Evolutionary conservation across 1,139 yeast species (phyloP).

Genomic region (Wickerhamomyces sp.): DNA sequence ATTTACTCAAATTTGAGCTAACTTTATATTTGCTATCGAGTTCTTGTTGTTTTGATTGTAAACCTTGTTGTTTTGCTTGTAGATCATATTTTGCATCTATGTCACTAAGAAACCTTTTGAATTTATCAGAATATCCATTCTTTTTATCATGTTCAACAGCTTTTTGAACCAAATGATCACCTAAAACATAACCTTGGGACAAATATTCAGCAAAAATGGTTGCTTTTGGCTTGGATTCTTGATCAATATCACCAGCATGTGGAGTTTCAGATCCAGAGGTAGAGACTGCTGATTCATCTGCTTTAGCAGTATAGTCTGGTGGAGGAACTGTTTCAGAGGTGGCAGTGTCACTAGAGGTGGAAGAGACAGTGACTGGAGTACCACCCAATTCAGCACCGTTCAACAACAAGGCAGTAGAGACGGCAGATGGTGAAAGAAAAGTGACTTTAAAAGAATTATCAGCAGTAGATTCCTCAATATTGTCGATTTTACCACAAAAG

Average conservation of each 20-base stretch:
- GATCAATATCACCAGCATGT: slow-evolving; percentile 49
- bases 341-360: slow-evolving; percentile 9
- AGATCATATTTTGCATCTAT: slow-evolving; percentile 60
- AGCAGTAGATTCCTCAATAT: slow-evolving; percentile 26
- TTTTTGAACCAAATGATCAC: slow-evolving; percentile 57
- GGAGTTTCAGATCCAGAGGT: slow-evolving; percentile 2
- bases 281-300: slow-evolving; percentile 5
- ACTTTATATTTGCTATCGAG: slow-evolving; percentile 38
- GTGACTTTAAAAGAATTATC: slow-evolving; percentile 35
- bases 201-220: slow-evolving; percentile 74
- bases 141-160: slow-evolving; percentile 60
- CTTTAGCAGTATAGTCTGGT: neutral
- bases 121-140: slow-evolving; percentile 55
- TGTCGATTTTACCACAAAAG: slow-evolving; percentile 67
- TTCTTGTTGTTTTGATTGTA: slow-evolving; percentile 29
- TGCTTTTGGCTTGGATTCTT: slow-evolving; percentile 74
- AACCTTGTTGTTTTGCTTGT: slow-evolving; percentile 33
- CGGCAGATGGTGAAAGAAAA: slow-evolving; percentile 58
- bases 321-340: slow-evolving; percentile 7
- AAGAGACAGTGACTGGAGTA: slow-evolving; percentile 42
- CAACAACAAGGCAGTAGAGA: slow-evolving; percentile 66
- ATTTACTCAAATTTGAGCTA: slow-evolving; percentile 36
- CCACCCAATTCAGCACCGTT: slow-evolving; percentile 74
- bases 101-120: slow-evolving; percentile 48
- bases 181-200: slow-evolving; percentile 63